Evolutionary conservation across 495 filamentous ascomycete species (phyloP), one percentile per base, ranked within the genome.

Genomic region (Daldinia decipiens): DNA sequence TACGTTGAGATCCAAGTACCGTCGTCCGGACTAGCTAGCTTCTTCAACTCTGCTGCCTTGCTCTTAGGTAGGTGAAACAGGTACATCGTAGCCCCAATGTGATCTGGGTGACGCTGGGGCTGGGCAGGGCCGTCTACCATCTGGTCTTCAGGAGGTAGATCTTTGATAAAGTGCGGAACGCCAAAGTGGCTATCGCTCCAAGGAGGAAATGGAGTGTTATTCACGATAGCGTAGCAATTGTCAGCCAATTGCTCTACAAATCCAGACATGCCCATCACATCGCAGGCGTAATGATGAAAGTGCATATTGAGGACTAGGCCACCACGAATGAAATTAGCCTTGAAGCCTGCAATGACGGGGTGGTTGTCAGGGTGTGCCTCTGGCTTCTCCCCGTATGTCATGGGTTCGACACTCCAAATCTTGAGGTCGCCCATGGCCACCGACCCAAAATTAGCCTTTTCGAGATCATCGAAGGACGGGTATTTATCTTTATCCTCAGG

Each of bases 251-350:
- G 81, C 32, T 79, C 75, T 0, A 73, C 59, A 24, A 81, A 73
- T 11, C 77, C 68, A 11, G 79, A 74, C 77, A 79, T 82, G 12
- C 79, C 81, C 78, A 81, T 82, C 5, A 82, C 72, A 61, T 84
- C 82, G 62, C 81, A 80, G 58, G 77, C 61, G 63, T 79, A 82
- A 61, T 85, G 82, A 62, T 83, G 82, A 59, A 77, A 70, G 58
- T 83, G 79, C 72, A 80, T 81, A 59, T 77, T 79, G 66, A 84
- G 79, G 19, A 83, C 71, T 17, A 83, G 55, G 0, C 81, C 81
- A 5, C 83, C 81, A 1, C 59, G 78, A 26, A 83, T 78, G 32
- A 84, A 83, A 43, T 81, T 83, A 0, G 74, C 76, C 67, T 83
- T 79, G 64, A 80, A 84, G 5, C 78, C 80, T 0, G 82, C 76